Base-by-base conservation (phyloP, 768 basidiomycete species). In the Leucocoprinus sp. region DNA sequence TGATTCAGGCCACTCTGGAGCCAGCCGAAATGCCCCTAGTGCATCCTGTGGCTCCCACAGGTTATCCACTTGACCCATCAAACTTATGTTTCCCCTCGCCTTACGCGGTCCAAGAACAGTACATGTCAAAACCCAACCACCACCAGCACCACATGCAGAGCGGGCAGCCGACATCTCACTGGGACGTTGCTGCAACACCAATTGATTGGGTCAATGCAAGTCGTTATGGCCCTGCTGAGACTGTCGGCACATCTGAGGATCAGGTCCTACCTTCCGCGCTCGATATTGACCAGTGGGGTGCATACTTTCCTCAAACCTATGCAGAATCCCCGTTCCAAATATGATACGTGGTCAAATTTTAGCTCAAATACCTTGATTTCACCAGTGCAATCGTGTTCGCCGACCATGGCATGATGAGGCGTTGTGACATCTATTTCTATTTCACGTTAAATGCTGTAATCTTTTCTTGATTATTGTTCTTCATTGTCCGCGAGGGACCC, bases 401-500 rank as follows among this genome's bases (percentile, higher is more conserved):
- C 46, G 39, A 48, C 42, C 40, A 41, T 23, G 34, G 36, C 38
- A 29, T 29, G 40, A 47, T 47, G 45, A 47, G 28, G 23, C 26
- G 38, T n/a, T 31, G 33, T 17, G 34, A 19, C 23, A 18, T 26
- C 46, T 14, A 36, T 23, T 22, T 26, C 26, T 28, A 23, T 36
- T 23, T 47, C 39, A 48, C 40, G 34, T 42, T 41, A 42, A 36
- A 28, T n/a, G 15, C 40, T 41, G 39, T 48, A 48, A n/a, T n/a
- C n/a, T n/a, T n/a, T n/a, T n/a, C n/a, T n/a, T n/a, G n/a, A n/a
- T n/a, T n/a, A n/a, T n/a, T n/a, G n/a, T n/a, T n/a, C n/a, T n/a
- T n/a, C n/a, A n/a, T 37, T 31, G n/a, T 47, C 15, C 17, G 29
- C 19, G n/a, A 47, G 45, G 45, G 45, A 47, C 39, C 39, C 38